Evolutionary conservation across 371 early-diverging fungal species (phyloP).

Genomic region (Haplosporangium sp.): DNA sequence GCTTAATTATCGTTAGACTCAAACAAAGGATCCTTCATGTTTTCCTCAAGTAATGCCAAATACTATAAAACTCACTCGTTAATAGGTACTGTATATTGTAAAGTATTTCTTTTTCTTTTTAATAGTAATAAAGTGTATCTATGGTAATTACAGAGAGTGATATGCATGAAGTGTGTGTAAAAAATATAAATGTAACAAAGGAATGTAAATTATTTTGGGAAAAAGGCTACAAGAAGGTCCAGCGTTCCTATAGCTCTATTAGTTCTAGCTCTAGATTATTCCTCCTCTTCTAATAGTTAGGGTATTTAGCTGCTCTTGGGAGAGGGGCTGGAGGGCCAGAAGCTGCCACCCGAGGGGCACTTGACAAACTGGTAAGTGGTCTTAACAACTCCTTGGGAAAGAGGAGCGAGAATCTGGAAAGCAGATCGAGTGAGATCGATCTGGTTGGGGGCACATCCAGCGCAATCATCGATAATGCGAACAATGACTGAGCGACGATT

Average conservation of each 20-base stretch:
- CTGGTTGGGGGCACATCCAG: conserved; percentile 28
- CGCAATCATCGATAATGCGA: conserved; percentile 48
- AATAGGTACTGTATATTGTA: too few species aligned
- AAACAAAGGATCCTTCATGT: too few species aligned
- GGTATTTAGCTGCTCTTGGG: neutral
- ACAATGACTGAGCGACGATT: conserved; percentile 23
- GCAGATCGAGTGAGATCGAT: conserved; percentile 44
- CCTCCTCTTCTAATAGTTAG: neutral
- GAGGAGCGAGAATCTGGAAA: conserved; percentile 45
- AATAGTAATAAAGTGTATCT: too few species aligned
- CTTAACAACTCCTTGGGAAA: conserved; percentile 30
- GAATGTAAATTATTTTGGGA: neutral
- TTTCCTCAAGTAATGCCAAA: too few species aligned
- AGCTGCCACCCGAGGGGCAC: conserved; percentile 28
- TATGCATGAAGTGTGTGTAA: neutral
- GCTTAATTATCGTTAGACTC: too few species aligned
- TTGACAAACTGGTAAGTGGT: conserved; percentile 24
- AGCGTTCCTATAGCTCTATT: neutral
- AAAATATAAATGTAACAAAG: neutral
- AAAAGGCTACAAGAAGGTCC: neutral
- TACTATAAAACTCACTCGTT: too few species aligned
- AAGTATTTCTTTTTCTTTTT: too few species aligned
- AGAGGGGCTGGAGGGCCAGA: conserved; percentile 43
- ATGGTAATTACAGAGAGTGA: too few species aligned
- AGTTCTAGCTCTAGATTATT: neutral